A percentile compares a stretch with the other conserved stretches of the same genome.
Evolutionary conservation across 148 eudicot genomes (phyloP).

Genomic region (Rhododendron molle): DNA sequence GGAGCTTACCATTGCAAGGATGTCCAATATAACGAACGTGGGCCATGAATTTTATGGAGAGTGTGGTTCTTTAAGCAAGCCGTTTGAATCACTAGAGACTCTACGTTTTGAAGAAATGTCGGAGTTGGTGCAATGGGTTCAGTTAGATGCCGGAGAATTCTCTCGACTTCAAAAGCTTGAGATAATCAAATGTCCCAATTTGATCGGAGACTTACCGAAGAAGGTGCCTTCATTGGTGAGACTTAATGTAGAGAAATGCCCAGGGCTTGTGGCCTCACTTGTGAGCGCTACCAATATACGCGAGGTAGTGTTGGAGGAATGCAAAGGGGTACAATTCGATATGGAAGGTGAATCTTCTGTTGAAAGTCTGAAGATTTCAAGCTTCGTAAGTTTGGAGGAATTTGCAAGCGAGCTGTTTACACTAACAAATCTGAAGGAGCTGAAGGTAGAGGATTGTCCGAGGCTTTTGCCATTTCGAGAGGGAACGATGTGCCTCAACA

Average conservation of each 20-base stretch:
- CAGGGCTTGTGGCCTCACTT: neutral
- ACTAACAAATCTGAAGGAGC: neutral
- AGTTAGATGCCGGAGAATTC: neutral
- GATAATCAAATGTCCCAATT: neutral
- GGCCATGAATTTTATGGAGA: neutral
- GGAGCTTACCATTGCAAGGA: neutral
- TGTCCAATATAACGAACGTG: neutral
- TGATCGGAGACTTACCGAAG: neutral
- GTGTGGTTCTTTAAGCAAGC: neutral
- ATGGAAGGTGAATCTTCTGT: neutral
- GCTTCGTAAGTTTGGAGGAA: neutral
- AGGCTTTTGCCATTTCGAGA: neutral
- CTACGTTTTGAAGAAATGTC: neutral
- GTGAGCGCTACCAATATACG: neutral
- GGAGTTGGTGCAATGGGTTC: neutral
- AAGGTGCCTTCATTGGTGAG: neutral
- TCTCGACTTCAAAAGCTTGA: neutral
- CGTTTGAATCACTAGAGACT: neutral
- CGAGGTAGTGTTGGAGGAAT: neutral
- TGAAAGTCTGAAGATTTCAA: neutral
- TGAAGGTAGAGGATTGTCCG: neutral
- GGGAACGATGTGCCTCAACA: neutral
- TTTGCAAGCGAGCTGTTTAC: neutral
- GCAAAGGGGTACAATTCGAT: neutral
- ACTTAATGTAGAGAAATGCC: neutral